These are phyloP conservation scores for rapeseed (Brassica napus) DNA, from an alignment of 345 rosid genomes.

Conservation along the genomic window DNA sequence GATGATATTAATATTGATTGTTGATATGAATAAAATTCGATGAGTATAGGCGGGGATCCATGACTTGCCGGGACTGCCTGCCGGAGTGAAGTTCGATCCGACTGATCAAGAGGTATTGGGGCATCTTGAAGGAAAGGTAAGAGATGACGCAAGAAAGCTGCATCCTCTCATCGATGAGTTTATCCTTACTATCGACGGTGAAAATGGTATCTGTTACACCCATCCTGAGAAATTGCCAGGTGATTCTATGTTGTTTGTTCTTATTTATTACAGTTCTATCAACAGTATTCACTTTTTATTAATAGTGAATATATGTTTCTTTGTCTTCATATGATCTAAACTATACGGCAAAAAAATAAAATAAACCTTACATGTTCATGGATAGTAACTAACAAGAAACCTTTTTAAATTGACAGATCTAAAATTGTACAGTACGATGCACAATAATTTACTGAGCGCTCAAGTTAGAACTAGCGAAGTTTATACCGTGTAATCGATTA, in stretches of 20 bases:
- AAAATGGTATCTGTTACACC: conserved; percentile 97
- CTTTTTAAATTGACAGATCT: background rate
- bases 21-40: background rate
- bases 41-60: conserved; percentile 61
- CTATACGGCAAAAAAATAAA: background rate
- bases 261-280: no score
- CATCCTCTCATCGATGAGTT: conserved; percentile 93
- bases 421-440: background rate
- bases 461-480: background rate
- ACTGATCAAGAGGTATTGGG: conserved; percentile 94
- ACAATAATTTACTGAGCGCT: background rate
- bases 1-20: background rate
- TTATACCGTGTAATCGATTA: background rate
- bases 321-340: background rate
- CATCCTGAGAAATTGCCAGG: conserved; percentile 98
- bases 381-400: background rate
- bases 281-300: no score
- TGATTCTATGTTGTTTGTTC: conserved; percentile 6
- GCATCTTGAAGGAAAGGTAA: conserved; percentile 88
- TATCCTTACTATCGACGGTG: conserved; percentile 87
- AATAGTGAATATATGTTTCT: background rate
- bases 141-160: conserved; percentile 65
- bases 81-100: conserved; percentile 98
- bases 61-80: conserved; percentile 91
- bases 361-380: background rate